phyloP scores from a whole-genome alignment of 2,329 filamentous ascomycete genomes.

The Emergomyces orientalis region DNA sequence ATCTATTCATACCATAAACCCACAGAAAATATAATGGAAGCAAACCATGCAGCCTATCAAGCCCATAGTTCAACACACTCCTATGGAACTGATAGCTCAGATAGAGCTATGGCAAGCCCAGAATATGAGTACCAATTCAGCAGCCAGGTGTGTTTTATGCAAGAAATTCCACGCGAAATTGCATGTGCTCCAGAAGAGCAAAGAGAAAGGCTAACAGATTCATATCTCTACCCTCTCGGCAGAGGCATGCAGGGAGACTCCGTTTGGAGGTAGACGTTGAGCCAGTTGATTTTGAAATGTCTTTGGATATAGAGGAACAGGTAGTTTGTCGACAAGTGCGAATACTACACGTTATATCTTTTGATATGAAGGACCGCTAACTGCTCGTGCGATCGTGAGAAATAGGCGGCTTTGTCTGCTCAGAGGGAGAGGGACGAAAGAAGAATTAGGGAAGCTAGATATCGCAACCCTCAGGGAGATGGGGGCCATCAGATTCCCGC shows the following conservation, averaged over 20 bases:
- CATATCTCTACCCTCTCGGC: not conserved
- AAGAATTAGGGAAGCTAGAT: not conserved
- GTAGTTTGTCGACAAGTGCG: not conserved
- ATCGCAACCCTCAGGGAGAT: not conserved
- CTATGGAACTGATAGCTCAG: no score
- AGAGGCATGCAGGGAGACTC: not conserved
- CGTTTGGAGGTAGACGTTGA: slow-evolving; percentile 8
- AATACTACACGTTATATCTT: not conserved
- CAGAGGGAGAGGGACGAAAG: not conserved
- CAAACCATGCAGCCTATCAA: not conserved
- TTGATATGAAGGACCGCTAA: not conserved
- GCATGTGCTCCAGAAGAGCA: not conserved
- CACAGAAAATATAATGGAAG: not conserved
- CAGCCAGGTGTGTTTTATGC: not conserved
- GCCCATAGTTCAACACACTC: not conserved
- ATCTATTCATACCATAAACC: not conserved
- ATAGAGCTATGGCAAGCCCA: not conserved
- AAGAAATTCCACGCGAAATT: not conserved
- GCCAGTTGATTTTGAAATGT: slow-evolving; percentile 14
- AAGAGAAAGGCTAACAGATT: not conserved
- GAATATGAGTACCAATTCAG: no score
- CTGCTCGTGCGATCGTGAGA: not conserved
- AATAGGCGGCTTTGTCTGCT: not conserved
- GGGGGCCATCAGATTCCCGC: not conserved
- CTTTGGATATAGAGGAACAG: slow-evolving; percentile 14